Conservation (phyloP, 805 yeast species). For the Kluyveromyces nonfermentans region DNA sequence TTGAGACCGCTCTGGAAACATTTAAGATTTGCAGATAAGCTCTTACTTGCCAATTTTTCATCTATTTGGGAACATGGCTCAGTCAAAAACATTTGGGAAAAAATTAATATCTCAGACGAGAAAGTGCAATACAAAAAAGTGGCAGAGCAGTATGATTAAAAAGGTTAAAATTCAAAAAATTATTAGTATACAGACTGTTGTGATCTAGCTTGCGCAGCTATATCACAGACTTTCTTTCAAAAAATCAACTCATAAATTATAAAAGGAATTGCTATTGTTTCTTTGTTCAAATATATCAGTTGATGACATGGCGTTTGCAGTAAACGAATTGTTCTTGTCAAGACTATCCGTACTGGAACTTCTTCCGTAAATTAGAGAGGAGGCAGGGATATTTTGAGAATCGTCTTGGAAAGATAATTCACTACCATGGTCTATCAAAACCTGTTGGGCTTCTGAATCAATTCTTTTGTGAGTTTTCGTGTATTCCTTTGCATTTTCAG, state of each 20-base stretch:
- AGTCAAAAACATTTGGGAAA: neutral
- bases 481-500: slow-evolving; percentile 12
- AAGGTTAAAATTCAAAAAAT: no score
- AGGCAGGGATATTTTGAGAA: neutral
- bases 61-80: neutral
- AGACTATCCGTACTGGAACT: slow-evolving; percentile 8
- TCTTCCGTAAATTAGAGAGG: slow-evolving; percentile 10
- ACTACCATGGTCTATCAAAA: slow-evolving; percentile 15
- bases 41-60: neutral
- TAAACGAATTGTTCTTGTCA: slow-evolving; percentile 2
- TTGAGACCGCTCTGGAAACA: neutral
- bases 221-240: neutral
- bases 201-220: neutral
- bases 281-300: slow-evolving; percentile 7
- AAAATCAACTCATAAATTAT: slow-evolving; percentile 4
- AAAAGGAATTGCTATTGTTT: slow-evolving; percentile 7
- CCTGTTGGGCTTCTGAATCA: slow-evolving; percentile 23
- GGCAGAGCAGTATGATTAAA: neutral
- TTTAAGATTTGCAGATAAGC: neutral
- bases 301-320: slow-evolving; percentile 7
- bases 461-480: slow-evolving; percentile 21
- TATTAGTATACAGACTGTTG: neutral
- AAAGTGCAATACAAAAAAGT: neutral
- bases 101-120: neutral
- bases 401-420: slow-evolving; percentile 1